phyloP scores from a whole-genome alignment of 495 filamentous ascomycete genomes.

The Usnea hakonensis region DNA sequence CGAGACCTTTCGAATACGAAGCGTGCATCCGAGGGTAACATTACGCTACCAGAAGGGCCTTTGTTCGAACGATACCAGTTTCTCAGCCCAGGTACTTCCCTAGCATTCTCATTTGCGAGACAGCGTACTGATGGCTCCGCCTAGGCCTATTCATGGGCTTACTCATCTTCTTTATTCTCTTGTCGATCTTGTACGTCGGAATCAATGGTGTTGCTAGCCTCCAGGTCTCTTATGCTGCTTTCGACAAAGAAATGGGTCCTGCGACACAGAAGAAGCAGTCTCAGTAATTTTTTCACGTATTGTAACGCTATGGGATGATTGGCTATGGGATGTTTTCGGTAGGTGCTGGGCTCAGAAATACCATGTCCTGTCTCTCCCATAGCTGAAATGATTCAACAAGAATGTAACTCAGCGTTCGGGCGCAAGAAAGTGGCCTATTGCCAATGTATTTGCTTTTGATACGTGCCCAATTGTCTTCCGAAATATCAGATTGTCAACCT shows the following conservation, averaged over 20 bases:
- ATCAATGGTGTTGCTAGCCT: constrained; percentile 69
- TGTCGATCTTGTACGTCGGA: constrained; percentile 70
- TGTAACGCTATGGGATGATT: neutral
- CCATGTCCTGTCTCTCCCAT: neutral
- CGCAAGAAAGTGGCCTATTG: too few relatives aligned
- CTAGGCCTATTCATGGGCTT: constrained; percentile 79
- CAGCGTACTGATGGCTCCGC: constrained; percentile 1
- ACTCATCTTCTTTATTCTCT: constrained; percentile 56
- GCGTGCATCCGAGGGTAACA: constrained; percentile 29
- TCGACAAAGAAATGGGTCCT: constrained; percentile 91
- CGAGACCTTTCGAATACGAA: constrained; percentile 39
- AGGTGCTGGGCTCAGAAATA: neutral
- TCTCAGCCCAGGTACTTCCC: constrained; percentile 57
- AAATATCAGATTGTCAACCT: too few relatives aligned
- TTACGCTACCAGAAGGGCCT: constrained; percentile 38
- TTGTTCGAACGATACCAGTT: constrained; percentile 90
- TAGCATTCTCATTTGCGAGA: neutral
- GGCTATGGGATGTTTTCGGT: neutral
- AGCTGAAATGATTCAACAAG: neutral
- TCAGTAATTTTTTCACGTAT: neutral
- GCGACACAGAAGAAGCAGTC: constrained; percentile 73
- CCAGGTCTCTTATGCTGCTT: constrained; percentile 84
- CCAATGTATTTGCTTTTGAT: too few relatives aligned
- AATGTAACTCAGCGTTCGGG: too few relatives aligned
- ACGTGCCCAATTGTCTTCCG: too few relatives aligned